Evolutionary conservation across 2,329 filamentous ascomycete species (phyloP).

Genomic region (Fonsecaea pugnacius): DNA sequence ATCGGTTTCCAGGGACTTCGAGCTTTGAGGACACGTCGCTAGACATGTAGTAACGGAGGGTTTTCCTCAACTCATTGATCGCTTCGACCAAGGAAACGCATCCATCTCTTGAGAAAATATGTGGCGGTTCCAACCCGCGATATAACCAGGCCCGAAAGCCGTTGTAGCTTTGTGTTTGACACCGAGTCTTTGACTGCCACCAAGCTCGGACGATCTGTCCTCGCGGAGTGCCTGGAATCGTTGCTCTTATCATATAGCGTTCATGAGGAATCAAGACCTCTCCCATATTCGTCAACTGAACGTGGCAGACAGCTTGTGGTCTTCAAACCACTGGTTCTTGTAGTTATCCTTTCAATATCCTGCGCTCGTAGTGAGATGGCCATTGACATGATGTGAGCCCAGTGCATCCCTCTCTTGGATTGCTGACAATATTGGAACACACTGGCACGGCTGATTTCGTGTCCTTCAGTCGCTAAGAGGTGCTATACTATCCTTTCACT

Average conservation of each 20-base stretch:
- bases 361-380: neutral
- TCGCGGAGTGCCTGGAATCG: too few relatives aligned
- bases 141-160: neutral
- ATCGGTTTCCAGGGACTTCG: neutral
- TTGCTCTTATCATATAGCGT: neutral
- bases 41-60: neutral
- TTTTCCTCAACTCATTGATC: neutral
- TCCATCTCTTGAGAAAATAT: neutral
- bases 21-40: neutral
- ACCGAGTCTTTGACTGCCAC: neutral
- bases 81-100: neutral
- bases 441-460: neutral
- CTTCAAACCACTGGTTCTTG: neutral
- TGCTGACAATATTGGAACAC: neutral
- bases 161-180: neutral
- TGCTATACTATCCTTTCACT: neutral
- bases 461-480: neutral
- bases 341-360: neutral
- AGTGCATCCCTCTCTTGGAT: neutral
- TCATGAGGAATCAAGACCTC: neutral
- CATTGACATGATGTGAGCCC: neutral
- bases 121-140: neutral
- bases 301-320: neutral
- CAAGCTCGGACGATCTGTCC: too few relatives aligned
- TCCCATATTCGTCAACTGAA: neutral